Evolutionary conservation across 176 grass and related monocot genomes (phyloP).

Genomic region (Musa beccarii): DNA sequence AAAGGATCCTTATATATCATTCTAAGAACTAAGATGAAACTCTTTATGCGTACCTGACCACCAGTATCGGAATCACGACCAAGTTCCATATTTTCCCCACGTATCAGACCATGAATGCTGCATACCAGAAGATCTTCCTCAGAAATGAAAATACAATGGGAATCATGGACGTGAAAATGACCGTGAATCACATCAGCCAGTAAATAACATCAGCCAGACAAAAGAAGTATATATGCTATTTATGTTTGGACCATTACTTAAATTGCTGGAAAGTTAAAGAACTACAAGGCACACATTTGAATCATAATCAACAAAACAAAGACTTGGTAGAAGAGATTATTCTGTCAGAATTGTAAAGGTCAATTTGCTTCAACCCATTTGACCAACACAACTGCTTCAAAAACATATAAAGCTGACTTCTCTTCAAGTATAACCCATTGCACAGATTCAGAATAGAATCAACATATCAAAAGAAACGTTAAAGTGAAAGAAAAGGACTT

Average conservation of each 20-base stretch:
- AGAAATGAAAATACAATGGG: not conserved
- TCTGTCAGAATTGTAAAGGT: not conserved
- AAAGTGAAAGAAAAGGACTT: too few relatives aligned
- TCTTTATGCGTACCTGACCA: constrained; percentile 42
- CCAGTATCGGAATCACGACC: constrained; percentile 80
- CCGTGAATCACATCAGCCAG: too few relatives aligned
- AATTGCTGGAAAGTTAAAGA: not conserved
- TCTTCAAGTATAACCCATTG: too few relatives aligned
- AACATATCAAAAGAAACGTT: too few relatives aligned
- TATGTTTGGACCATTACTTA: not conserved
- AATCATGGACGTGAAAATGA: not conserved
- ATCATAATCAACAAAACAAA: too few relatives aligned
- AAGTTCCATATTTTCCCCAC: constrained; percentile 88
- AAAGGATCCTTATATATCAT: not conserved
- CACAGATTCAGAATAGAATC: too few relatives aligned
- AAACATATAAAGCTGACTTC: too few relatives aligned
- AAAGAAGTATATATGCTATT: not conserved
- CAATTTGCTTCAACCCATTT: too few relatives aligned
- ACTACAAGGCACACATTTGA: too few relatives aligned
- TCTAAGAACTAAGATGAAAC: not conserved
- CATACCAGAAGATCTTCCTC: not conserved
- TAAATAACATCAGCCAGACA: too few relatives aligned
- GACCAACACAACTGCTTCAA: too few relatives aligned
- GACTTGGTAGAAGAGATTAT: not conserved
- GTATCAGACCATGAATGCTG: constrained; percentile 85